phyloP scores from a whole-genome alignment of 2,329 filamentous ascomycete species.

The Gyromitra esculenta region DNA sequence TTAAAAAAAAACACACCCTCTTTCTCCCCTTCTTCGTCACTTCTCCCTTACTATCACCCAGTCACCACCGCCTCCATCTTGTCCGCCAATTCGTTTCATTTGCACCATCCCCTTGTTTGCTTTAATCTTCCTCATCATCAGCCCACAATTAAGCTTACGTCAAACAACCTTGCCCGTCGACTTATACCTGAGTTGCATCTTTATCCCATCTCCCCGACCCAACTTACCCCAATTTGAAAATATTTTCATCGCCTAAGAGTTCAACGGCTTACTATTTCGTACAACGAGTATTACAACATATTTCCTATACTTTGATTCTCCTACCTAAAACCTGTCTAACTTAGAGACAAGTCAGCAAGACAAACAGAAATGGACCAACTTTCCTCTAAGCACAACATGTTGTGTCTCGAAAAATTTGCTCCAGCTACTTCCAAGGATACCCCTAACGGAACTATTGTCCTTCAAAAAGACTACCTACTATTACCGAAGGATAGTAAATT shows the following conservation, averaged over 20 bases:
- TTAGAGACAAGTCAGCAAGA: not conserved
- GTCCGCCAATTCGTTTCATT: no score
- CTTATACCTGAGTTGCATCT: no score
- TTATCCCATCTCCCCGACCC: no score
- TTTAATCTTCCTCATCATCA: no score
- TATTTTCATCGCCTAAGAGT: not conserved
- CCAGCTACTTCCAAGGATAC: conserved; percentile 23
- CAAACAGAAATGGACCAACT: conserved; percentile 10
- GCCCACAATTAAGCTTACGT: no score
- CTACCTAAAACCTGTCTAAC: not conserved
- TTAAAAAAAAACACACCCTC: no score
- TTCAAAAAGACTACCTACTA: conserved; percentile 38
- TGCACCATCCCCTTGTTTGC: no score
- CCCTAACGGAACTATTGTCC: conserved; percentile 13
- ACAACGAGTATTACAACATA: not conserved
- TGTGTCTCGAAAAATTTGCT: conserved; percentile 7
- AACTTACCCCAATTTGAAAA: no score
- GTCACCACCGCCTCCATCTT: no score
- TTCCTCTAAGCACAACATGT: not conserved
- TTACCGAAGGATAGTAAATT: conserved; percentile 31
- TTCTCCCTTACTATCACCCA: no score
- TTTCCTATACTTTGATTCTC: not conserved
- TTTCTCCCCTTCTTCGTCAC: no score
- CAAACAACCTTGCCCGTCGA: no score
- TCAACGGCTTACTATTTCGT: not conserved